These are phyloP conservation scores for Coemansia sp. DNA, from an alignment of 192 early-diverging fungal genomes.

Conservation along the genomic window DNA sequence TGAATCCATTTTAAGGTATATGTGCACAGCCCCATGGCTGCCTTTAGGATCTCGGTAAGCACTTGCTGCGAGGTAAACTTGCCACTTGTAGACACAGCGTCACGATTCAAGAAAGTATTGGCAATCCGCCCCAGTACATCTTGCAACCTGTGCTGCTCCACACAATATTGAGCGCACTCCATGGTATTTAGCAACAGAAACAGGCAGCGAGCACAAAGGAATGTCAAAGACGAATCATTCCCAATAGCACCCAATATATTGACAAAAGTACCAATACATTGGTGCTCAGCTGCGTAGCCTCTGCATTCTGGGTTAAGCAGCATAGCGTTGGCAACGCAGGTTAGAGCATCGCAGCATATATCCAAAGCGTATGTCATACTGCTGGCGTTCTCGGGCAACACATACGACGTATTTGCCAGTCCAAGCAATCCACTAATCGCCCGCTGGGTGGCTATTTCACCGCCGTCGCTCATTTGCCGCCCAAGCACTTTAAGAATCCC, in stretches of 20 bases:
- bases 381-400: background rate
- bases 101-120: conserved; percentile 2
- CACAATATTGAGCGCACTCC: conserved; percentile 14
- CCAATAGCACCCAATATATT: conserved; percentile 3
- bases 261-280: conserved; percentile 9
- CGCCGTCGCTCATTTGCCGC: conserved; percentile 16
- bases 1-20: conserved; percentile 15
- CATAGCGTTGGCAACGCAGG: conserved; percentile 51
- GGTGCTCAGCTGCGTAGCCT: conserved; percentile 8
- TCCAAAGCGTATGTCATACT: background rate
- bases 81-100: background rate
- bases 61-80: conserved; percentile 34
- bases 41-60: conserved; percentile 40
- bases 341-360: conserved; percentile 39
- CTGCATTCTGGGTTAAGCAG: conserved; percentile 28
- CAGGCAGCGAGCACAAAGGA: conserved; percentile 44
- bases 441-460: conserved; percentile 17
- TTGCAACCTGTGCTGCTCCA: conserved; percentile 22
- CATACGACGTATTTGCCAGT: conserved; percentile 11
- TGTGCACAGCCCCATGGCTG: conserved; percentile 37
- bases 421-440: conserved; percentile 24
- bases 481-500: conserved; percentile 34
- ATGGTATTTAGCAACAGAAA: conserved; percentile 22
- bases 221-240: conserved; percentile 5
- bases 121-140: conserved; percentile 12